Percentiles rank a stretch among this genome's conserved stretches.
These are phyloP conservation scores for Venustampulla echinocandica DNA, from an alignment of 495 filamentous ascomycete genomes.

Conservation along the genomic window DNA sequence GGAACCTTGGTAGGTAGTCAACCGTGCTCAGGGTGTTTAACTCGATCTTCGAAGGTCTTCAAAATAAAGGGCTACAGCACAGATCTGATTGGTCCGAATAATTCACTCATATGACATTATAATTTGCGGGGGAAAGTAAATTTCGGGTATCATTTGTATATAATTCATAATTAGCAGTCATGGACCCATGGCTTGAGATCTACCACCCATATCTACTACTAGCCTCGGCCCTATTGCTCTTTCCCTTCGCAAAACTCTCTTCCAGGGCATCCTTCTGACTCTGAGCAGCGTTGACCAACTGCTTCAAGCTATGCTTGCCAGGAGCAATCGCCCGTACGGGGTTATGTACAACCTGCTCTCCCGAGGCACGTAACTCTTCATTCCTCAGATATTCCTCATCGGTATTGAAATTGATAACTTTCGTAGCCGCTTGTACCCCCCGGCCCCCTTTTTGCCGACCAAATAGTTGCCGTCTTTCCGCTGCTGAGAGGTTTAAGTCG, in stretches of 20 bases:
- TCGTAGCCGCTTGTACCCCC: slow-evolving; percentile 26
- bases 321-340: slow-evolving; percentile 77
- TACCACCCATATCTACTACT: slow-evolving; percentile 80
- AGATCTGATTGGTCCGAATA: too few species aligned
- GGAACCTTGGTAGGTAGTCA: too few species aligned
- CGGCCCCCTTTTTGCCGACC: slow-evolving; percentile 46
- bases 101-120: too few species aligned
- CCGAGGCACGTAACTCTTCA: slow-evolving; percentile 59
- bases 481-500: slow-evolving; percentile 63
- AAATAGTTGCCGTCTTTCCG: slow-evolving; percentile 72
- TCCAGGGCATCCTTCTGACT: slow-evolving; percentile 77
- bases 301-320: slow-evolving; percentile 79
- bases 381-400: slow-evolving; percentile 79
- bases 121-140: too few species aligned
- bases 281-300: slow-evolving; percentile 73
- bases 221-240: slow-evolving; percentile 67
- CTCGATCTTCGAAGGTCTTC: too few species aligned
- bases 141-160: too few species aligned
- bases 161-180: too few species aligned
- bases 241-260: slow-evolving; percentile 74
- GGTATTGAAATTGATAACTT: slow-evolving; percentile 73
- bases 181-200: too few species aligned
- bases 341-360: slow-evolving; percentile 61
- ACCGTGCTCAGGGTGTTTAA: too few species aligned
- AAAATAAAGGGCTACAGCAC: too few species aligned